Evolutionary conservation across 164 flowering plant genomes (phyloP), one percentile per base, ranked within the genome.

Genomic region (Platanus orientalis): DNA sequence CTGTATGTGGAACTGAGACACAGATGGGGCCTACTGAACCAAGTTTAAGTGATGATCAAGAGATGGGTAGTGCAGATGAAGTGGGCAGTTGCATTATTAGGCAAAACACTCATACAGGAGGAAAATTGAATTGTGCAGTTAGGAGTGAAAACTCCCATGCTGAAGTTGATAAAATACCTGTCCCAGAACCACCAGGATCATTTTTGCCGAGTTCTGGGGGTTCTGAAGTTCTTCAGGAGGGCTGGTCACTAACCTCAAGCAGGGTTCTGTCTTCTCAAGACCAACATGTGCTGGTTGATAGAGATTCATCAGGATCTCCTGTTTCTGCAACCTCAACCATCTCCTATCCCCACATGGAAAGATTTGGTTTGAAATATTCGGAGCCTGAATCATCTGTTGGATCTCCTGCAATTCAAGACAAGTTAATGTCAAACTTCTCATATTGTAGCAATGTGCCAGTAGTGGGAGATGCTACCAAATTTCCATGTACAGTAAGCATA

Each of bases 151-250:
- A 71, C 67, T 75, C 73, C 34, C 76, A 69, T 56, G 26, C 67
- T 16, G 85, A 83, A 65, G 80, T 79, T 62, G 86, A 81, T 53
- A 77, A 83, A 2, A 78, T 79, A 53, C 82, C 84, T 62, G 86
- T 86, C 71, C 93, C 88, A 39, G 93, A 86, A 27, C 87, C 96
- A 12, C 91, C 93, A 0, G 94, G 90, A 27, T 85, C 87, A 63
- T 83, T 81, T 68, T 66, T 86, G 63, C 92, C 89, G 3, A 84
- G 90, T 70, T 83, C 86, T 28, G 69, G 87, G 53, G 85, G 70
- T 30, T 84, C 85, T 6, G 90, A 83, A 57, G 85, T 74, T 60
- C 76, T 75, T 57, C 88, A 70, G 54, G 96, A 87, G 58, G 79
- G 66, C 68, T 87, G 87, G 30, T 87, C 90, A 6, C 42, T 83